These are phyloP conservation scores for Picea glauca DNA, from an alignment of 75 land plant species.

Conservation along the genomic window DNA sequence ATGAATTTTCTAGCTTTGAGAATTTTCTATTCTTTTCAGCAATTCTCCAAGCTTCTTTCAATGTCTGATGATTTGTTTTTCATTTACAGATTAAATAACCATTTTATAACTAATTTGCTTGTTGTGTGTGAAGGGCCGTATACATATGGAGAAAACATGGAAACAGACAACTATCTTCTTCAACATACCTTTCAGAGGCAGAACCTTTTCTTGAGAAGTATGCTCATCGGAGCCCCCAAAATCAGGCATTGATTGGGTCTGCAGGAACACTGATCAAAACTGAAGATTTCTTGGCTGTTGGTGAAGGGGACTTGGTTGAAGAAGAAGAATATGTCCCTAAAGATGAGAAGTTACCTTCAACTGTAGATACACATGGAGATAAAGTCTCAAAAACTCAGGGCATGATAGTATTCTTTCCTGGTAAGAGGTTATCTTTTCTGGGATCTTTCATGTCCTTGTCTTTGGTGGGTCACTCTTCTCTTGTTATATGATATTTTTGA, in stretches of 20 bases:
- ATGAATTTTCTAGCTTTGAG: neutral
- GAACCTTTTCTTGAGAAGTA: conserved; percentile 93
- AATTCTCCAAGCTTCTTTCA: neutral
- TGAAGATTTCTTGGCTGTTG: conserved; percentile 67
- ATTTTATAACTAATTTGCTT: neutral
- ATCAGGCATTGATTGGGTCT: conserved; percentile 75
- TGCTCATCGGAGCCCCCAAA: conserved; percentile 77
- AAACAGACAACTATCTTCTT: conserved; percentile 44
- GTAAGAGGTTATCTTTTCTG: conserved; percentile 19
- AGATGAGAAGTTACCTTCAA: conserved; percentile 22
- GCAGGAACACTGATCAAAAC: conserved; percentile 73
- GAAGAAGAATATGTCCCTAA: conserved; percentile 56
- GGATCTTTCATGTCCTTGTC: too few relatives aligned
- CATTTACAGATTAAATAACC: neutral
- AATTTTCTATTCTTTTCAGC: neutral
- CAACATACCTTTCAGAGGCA: conserved; percentile 81
- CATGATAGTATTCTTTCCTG: conserved; percentile 93
- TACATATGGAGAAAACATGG: conserved; percentile 66
- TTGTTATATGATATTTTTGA: too few relatives aligned
- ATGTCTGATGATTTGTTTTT: neutral
- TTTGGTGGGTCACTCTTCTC: too few relatives aligned
- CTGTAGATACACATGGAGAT: conserved; percentile 19
- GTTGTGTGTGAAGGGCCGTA: conserved; percentile 52
- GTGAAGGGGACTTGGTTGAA: conserved; percentile 51
- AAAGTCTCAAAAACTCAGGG: conserved; percentile 66